A percentile compares a stretch with the other conserved stretches of the same genome.
Evolutionary conservation across 306 rosid genomes (phyloP).

Genomic region (Quercus agrifolia): DNA sequence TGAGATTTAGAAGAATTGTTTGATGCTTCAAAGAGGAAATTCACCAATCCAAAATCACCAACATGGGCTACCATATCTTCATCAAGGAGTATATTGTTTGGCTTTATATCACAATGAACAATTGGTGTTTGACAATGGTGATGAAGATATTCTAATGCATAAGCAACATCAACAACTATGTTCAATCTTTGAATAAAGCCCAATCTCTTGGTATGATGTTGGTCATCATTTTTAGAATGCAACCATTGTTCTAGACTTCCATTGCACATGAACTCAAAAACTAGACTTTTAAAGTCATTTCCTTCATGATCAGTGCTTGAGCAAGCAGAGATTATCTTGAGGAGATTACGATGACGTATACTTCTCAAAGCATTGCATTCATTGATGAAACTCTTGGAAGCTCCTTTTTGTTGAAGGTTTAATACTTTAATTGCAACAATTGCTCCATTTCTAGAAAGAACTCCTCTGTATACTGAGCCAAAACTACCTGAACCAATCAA

Average conservation of each 20-base stretch:
- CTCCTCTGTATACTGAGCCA: conserved; percentile 39
- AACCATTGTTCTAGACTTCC: conserved; percentile 5
- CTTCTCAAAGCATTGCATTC: conserved; percentile 24
- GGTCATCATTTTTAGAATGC: neutral
- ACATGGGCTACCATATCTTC: conserved; percentile 24
- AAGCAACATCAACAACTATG: neutral
- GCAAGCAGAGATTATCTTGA: conserved; percentile 29
- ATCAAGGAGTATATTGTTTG: conserved; percentile 35
- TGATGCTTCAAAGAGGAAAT: conserved; percentile 24
- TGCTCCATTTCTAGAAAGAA: conserved; percentile 9
- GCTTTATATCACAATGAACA: conserved; percentile 36
- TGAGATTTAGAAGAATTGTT: neutral
- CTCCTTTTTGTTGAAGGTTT: neutral
- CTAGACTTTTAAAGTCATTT: conserved; percentile 34
- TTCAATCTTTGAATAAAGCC: neutral
- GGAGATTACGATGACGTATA: conserved; percentile 32
- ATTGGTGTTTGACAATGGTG: neutral
- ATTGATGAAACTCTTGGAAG: neutral
- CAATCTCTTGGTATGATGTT: neutral
- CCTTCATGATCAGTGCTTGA: conserved; percentile 35
- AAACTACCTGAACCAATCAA: conserved; percentile 38
- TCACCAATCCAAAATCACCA: conserved; percentile 29
- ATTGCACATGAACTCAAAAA: conserved; percentile 16
- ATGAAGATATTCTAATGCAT: neutral
- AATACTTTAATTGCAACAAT: conserved; percentile 35